phyloP scores from a whole-genome alignment of 768 basidiomycete genomes.

The Kwoniella dejecticola region DNA sequence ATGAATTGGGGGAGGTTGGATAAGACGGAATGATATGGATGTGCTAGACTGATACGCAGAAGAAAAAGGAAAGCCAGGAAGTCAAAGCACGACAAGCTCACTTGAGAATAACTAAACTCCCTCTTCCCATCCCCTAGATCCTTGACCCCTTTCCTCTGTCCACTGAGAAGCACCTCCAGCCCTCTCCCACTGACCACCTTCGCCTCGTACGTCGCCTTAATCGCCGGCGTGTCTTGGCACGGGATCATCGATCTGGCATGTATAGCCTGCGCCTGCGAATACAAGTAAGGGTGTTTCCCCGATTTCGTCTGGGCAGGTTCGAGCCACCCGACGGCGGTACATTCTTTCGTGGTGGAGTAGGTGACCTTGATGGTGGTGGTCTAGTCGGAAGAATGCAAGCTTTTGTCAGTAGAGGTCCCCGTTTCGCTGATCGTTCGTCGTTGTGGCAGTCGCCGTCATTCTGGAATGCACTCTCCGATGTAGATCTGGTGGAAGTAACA shows the following conservation, averaged over 20 bases:
- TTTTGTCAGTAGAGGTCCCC: too few species aligned
- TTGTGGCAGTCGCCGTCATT: too few species aligned
- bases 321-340: constrained; percentile 84
- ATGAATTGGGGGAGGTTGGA: too few species aligned
- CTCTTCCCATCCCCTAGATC: constrained; percentile 82
- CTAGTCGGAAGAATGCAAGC: constrained; percentile 55
- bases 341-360: constrained; percentile 73
- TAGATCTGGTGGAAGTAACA: too few species aligned
- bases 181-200: constrained; percentile 71
- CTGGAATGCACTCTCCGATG: too few species aligned
- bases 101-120: constrained; percentile 76
- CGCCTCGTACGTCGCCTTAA: constrained; percentile 91
- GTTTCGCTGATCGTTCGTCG: too few species aligned
- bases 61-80: too few species aligned
- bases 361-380: constrained; percentile 60
- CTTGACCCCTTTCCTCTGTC: constrained; percentile 69
- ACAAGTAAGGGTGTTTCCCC: constrained; percentile 79
- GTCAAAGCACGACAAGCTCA: constrained; percentile 49
- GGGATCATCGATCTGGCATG: constrained; percentile 79
- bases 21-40: too few species aligned
- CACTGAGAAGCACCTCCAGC: constrained; percentile 86
- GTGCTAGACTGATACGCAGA: too few species aligned
- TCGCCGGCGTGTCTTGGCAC: constrained; percentile 83
- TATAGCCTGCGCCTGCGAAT: constrained; percentile 92
- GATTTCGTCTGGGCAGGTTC: constrained; percentile 84